Evolutionary conservation across 352 stramenopile species (phyloP).

Genomic region (Peronospora farinosa): DNA sequence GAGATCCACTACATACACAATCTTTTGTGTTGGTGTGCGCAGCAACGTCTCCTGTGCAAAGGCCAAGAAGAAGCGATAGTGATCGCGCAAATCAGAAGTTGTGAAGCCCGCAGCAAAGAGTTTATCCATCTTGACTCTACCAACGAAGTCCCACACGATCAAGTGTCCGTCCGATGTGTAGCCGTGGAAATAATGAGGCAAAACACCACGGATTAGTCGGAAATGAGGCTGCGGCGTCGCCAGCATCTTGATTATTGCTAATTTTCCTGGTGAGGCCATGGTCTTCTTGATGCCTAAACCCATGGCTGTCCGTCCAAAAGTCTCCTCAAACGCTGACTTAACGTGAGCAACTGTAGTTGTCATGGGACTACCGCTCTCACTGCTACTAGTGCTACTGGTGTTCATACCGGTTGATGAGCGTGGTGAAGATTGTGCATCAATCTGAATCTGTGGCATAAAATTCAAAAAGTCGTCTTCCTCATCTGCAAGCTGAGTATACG

Average conservation of each 20-base stretch:
- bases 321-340: slow-evolving; percentile 66
- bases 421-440: slow-evolving; percentile 20
- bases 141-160: slow-evolving; percentile 73
- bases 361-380: slow-evolving; percentile 22
- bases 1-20: slow-evolving; percentile 76
- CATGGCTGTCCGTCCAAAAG: slow-evolving; percentile 41
- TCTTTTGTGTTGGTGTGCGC: slow-evolving; percentile 48
- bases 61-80: slow-evolving; percentile 75
- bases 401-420: slow-evolving; percentile 27
- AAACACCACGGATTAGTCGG: slow-evolving; percentile 55
- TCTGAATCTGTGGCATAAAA: slow-evolving; percentile 39
- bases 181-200: slow-evolving; percentile 74
- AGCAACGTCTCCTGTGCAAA: slow-evolving; percentile 68
- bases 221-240: slow-evolving; percentile 61
- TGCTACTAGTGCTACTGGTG: slow-evolving; percentile 34
- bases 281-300: slow-evolving; percentile 41
- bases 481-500: slow-evolving; percentile 64
- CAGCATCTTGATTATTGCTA: slow-evolving; percentile 32
- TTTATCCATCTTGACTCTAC: slow-evolving; percentile 74
- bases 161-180: slow-evolving; percentile 63
- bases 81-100: slow-evolving; percentile 55
- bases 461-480: slow-evolving; percentile 45
- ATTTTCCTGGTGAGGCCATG: slow-evolving; percentile 27
- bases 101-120: slow-evolving; percentile 61
- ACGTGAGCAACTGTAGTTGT: slow-evolving; percentile 45